phyloP scores from a whole-genome alignment of 768 basidiomycete genomes.

The Hortiboletus campestris region DNA sequence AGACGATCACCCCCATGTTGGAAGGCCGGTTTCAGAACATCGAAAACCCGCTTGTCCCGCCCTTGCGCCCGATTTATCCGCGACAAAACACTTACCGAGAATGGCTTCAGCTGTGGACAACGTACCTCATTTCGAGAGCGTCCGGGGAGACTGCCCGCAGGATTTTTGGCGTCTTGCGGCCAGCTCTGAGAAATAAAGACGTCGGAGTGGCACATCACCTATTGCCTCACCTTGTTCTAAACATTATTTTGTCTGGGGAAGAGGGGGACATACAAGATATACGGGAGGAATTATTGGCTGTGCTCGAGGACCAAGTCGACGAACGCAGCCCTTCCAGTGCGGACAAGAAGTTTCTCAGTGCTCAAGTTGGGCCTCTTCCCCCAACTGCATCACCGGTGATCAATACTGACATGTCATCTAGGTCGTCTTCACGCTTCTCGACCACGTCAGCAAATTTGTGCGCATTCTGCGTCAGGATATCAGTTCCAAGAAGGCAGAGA shows the following conservation, averaged over 20 bases:
- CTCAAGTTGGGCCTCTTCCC: slow-evolving; percentile 64
- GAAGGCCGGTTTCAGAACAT: slow-evolving; percentile 61
- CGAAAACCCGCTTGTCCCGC: slow-evolving; percentile 37
- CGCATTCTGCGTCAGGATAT: slow-evolving; percentile 70
- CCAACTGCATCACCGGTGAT: not conserved
- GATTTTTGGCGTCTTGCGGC: slow-evolving; percentile 78
- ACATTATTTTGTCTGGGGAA: slow-evolving; percentile 74
- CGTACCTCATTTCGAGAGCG: slow-evolving; percentile 69
- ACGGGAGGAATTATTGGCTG: slow-evolving; percentile 70
- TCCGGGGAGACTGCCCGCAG: slow-evolving; percentile 54
- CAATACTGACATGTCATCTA: slow-evolving; percentile 31
- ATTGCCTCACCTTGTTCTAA: slow-evolving; percentile 88
- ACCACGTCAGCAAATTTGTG: slow-evolving; percentile 91
- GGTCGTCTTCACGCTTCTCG: slow-evolving; percentile 93
- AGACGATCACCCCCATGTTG: slow-evolving; percentile 83
- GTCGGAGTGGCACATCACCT: slow-evolving; percentile 91
- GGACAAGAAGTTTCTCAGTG: slow-evolving; percentile 87
- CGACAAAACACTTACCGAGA: slow-evolving; percentile 82
- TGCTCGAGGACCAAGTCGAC: slow-evolving; percentile 85
- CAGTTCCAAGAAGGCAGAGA: slow-evolving; percentile 47
- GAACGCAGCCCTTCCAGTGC: slow-evolving; percentile 51
- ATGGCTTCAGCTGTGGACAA: slow-evolving; percentile 92
- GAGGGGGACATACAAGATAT: slow-evolving; percentile 64
- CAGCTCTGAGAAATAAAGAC: slow-evolving; percentile 81
- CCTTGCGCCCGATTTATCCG: slow-evolving; percentile 76